Conservation (phyloP, 306 rosid genomes). For the Myrica gale region DNA sequence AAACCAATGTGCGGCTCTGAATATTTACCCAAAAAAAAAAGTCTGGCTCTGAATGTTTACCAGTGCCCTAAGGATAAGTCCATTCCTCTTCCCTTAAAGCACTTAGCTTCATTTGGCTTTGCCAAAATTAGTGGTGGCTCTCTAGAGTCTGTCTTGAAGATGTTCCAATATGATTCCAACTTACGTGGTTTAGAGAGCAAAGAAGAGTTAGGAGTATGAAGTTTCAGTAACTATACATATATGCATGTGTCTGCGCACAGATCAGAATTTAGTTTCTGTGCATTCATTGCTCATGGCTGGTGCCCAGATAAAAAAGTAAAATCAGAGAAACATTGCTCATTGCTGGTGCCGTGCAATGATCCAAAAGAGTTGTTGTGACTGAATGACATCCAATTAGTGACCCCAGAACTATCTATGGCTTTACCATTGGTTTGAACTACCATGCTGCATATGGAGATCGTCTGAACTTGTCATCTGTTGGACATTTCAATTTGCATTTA, state of each 20-base stretch:
- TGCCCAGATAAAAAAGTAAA: neutral
- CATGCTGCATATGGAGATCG: neutral
- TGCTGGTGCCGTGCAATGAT: neutral
- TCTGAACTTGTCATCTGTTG: neutral
- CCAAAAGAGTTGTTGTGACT: neutral
- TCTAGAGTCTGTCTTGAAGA: neutral
- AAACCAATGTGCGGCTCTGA: neutral
- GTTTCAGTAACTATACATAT: neutral
- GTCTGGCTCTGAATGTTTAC: too few relatives aligned
- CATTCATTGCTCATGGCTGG: neutral
- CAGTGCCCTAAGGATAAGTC: too few relatives aligned
- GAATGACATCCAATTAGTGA: neutral
- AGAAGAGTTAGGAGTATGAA: neutral
- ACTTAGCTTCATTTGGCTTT: neutral
- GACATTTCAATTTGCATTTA: slow-evolving; percentile 5
- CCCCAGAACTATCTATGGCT: neutral
- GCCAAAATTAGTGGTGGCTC: neutral
- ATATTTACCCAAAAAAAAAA: neutral
- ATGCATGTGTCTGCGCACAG: neutral
- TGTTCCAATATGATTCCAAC: neutral
- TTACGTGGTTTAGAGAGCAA: neutral
- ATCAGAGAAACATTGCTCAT: neutral
- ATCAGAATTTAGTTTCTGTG: neutral
- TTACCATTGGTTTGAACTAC: neutral
- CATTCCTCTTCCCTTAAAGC: neutral